phyloP scores from a whole-genome alignment of 208 protist genomes.

The Leishmania tarentolae region DNA sequence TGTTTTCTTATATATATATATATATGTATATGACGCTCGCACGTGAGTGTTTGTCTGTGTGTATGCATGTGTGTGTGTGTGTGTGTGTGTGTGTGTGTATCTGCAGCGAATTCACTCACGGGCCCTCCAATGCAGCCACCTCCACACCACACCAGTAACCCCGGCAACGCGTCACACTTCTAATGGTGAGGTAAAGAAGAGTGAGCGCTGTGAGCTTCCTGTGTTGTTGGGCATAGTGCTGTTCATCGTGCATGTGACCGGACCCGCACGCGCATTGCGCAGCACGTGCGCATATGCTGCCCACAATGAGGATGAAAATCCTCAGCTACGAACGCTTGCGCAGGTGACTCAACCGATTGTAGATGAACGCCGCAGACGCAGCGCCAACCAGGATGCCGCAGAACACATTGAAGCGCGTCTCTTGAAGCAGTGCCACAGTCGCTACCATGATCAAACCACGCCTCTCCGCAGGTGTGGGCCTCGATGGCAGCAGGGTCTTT shows the following conservation, averaged over 20 bases:
- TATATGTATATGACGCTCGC: neutral
- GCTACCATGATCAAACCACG: conserved; percentile 34
- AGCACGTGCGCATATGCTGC: neutral
- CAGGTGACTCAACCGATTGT: conserved; percentile 5
- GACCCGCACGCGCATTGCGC: neutral
- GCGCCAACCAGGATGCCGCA: conserved; percentile 20
- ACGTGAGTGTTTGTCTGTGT: neutral
- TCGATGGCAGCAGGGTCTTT: neutral
- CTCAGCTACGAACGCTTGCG: neutral
- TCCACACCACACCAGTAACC: neutral
- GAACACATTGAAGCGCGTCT: conserved; percentile 34
- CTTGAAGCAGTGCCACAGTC: conserved; percentile 40
- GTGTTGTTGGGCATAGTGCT: neutral
- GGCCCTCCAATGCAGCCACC: neutral
- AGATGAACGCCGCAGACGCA: conserved; percentile 9
- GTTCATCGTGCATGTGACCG: too few species aligned
- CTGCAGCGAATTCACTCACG: neutral
- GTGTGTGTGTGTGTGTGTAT: neutral
- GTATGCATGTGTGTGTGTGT: neutral
- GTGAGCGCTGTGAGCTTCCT: neutral
- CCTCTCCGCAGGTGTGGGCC: conserved; percentile 24
- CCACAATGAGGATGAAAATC: neutral
- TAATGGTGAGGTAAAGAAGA: neutral
- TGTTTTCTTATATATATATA: neutral
- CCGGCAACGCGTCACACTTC: neutral